Evolutionary conservation across 768 basidiomycete species (phyloP), one percentile per base, ranked within the genome.

Genomic region (Favolaschia claudopus): DNA sequence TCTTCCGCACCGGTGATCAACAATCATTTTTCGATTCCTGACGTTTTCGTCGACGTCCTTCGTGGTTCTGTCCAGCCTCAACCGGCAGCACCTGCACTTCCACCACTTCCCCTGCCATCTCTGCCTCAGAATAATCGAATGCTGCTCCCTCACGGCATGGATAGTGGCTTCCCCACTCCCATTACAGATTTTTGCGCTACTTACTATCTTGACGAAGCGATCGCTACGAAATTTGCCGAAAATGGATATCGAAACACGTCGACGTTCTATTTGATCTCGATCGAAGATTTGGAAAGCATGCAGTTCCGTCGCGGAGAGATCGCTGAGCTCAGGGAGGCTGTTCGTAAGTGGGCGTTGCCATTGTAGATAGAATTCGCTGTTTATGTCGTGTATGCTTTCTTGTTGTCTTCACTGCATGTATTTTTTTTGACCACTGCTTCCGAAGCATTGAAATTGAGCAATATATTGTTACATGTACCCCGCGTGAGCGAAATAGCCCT

Each of bases 401-500:
- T 34, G 12, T 29, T 22, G 13, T 24, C 28, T 15, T 24, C 44
- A 12, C 44, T 40, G 12, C 8, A 10, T n/a, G 9, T 25, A 19
- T 28, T 15, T 45, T 45, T n/a, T 45, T 7, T 27, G 7, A 9
- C 10, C 28, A 19, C 14, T 25, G 7, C 10, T 45, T 45, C 25
- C 22, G 55, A 39, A 32, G 28, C 6, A 49, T 36, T 19, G 32
- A 20, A 28, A 38, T 1, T n/a, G 1, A 27, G 2, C 12, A 31
- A 31, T 19, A 5, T 7, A 9, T 24, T 22, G 4, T 43, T 58
- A 67, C 25, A 62, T 40, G 22, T 68, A 68, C 2, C 67, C 65
- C 8, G 64, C 42, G 27, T 67, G 63, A 24, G 51, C 45, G 24
- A 67, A 60, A 46, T 67, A 69, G 0, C 67, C 60, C 24, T 34